phyloP scores from a whole-genome alignment of 73 alveolate species.

The Blepharisma japonicum region DNA sequence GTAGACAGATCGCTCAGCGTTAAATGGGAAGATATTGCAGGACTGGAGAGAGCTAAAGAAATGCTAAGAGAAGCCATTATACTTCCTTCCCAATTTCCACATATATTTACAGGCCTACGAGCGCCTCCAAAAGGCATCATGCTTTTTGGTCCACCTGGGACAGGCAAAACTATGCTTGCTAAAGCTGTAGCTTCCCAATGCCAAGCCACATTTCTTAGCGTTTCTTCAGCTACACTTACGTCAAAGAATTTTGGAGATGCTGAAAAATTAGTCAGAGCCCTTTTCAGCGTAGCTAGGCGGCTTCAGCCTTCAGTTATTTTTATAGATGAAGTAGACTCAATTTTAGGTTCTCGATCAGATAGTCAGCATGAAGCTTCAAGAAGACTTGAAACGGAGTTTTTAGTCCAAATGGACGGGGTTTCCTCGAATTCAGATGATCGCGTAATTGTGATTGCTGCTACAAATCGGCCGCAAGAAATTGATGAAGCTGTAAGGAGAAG shows the following conservation, averaged over 20 bases:
- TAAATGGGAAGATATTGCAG: conserved; percentile 87
- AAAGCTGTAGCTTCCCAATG: conserved; percentile 91
- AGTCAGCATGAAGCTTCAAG: conserved; percentile 94
- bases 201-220: conserved; percentile 81
- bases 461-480: conserved; percentile 96
- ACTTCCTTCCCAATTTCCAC: conserved; percentile 84
- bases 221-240: conserved; percentile 80
- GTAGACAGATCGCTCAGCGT: conserved; percentile 61
- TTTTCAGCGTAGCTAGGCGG: conserved; percentile 84
- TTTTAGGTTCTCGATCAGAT: conserved; percentile 89
- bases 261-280: conserved; percentile 63
- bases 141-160: conserved; percentile 94
- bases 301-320: conserved; percentile 94
- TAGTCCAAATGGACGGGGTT: conserved; percentile 90
- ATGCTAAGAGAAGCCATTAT: conserved; percentile 85
- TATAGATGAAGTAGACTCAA: conserved; percentile 98
- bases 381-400: conserved; percentile 97
- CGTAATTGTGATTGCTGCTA: conserved; percentile 83
- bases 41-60: conserved; percentile 78
- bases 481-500: conserved; percentile 92
- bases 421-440: conserved; percentile 71
- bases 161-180: conserved; percentile 96
- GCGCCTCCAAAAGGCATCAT: conserved; percentile 96
- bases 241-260: conserved; percentile 94
- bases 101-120: conserved; percentile 84